Evolutionary conservation across 306 rosid genomes (phyloP).

Genomic region (Quercus dentata): DNA sequence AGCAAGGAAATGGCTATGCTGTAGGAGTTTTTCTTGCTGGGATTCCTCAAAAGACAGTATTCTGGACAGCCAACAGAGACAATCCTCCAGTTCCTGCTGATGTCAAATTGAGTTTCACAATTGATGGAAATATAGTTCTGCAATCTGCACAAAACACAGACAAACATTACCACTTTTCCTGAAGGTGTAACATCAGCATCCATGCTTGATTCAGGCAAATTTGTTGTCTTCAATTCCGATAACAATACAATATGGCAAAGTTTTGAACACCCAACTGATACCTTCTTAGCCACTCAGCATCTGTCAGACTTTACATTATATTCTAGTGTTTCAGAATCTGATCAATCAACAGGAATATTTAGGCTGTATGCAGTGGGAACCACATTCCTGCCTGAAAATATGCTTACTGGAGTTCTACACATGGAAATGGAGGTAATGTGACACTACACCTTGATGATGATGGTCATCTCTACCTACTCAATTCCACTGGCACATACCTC

Average conservation of each 20-base stretch:
- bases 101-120: constrained; percentile 12
- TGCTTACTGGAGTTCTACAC: too few relatives aligned
- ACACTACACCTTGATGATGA: neutral
- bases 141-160: neutral
- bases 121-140: constrained; percentile 13
- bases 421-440: too few relatives aligned
- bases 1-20: constrained; percentile 19
- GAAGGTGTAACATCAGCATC: constrained; percentile 7
- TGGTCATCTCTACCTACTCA: neutral
- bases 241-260: constrained; percentile 10
- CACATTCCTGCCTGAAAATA: neutral
- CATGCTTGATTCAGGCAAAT: constrained; percentile 29
- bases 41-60: constrained; percentile 21
- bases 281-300: constrained; percentile 19
- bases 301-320: neutral
- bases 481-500: neutral
- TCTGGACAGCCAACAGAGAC: constrained; percentile 29
- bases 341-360: constrained; percentile 18
- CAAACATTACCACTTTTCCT: neutral
- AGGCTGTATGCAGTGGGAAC: constrained; percentile 11
- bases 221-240: constrained; percentile 1
- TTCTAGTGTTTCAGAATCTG: constrained; percentile 10
- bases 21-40: constrained; percentile 18
- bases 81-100: constrained; percentile 2
- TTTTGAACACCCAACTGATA: constrained; percentile 19